These are phyloP conservation scores for Brasenia schreberi DNA, from an alignment of 164 flowering plant species.

Conservation along the genomic window DNA sequence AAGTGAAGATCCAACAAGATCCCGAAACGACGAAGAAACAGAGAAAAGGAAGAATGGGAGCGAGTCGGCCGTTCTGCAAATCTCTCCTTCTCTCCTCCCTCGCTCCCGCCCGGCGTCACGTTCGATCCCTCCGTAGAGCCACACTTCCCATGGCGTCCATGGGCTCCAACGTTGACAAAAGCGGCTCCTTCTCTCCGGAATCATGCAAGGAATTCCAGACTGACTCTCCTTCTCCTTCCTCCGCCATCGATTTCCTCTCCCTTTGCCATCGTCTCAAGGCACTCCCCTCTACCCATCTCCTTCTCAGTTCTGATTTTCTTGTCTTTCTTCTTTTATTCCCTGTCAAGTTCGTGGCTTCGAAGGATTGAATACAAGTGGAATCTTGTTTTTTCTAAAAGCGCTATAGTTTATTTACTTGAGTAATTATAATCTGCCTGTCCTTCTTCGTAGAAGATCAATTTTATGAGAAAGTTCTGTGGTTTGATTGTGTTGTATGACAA, in stretches of 20 bases:
- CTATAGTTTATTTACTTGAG: neutral
- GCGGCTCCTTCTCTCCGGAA: constrained; percentile 8
- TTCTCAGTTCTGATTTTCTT: neutral
- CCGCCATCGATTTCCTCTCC: constrained; percentile 68
- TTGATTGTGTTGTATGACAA: neutral
- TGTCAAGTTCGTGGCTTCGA: too few species aligned
- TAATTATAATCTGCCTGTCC: neutral
- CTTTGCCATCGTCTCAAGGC: constrained; percentile 77
- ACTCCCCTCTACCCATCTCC: neutral
- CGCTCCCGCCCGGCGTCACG: constrained; percentile 1
- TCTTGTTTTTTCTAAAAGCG: neutral
- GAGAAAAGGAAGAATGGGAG: constrained; percentile 3
- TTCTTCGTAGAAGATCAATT: neutral
- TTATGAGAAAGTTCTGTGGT: neutral
- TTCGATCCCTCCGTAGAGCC: neutral
- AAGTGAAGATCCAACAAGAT: too few species aligned
- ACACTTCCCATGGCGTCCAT: constrained; percentile 1
- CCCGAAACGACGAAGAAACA: too few species aligned
- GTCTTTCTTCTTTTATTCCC: neutral
- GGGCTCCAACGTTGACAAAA: constrained; percentile 17
- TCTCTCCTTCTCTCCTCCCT: constrained; percentile 1
- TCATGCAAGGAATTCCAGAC: neutral
- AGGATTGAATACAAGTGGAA: neutral
- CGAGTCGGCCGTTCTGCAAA: constrained; percentile 8
- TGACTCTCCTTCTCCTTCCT: constrained; percentile 27